phyloP scores from a whole-genome alignment of 1,284 basidiomycete species.

The Sparassis latifolia region DNA sequence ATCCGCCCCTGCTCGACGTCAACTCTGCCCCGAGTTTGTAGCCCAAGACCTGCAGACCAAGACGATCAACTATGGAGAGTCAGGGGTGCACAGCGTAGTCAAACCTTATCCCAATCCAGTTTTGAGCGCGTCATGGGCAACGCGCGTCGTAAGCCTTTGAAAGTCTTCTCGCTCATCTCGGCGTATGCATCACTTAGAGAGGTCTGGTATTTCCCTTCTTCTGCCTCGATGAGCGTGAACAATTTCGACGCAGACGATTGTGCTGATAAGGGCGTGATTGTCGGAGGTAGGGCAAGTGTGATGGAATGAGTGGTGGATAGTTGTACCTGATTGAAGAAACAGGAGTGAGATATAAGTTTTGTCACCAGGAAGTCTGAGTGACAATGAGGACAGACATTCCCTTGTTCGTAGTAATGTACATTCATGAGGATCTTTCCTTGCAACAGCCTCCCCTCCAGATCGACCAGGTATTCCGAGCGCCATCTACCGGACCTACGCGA shows the following conservation, averaged over 20 bases:
- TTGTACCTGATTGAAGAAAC: too few species aligned
- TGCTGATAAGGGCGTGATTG: slow-evolving; percentile 43
- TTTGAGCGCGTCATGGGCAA: slow-evolving; percentile 90
- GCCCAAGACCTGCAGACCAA: slow-evolving; percentile 53
- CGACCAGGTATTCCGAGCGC: slow-evolving; percentile 74
- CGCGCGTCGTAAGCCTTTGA: slow-evolving; percentile 83
- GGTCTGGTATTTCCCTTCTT: slow-evolving; percentile 73
- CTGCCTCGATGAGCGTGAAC: slow-evolving; percentile 72
- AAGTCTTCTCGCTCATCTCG: slow-evolving; percentile 86
- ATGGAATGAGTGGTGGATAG: slow-evolving; percentile 69
- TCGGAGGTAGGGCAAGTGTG: slow-evolving; percentile 57
- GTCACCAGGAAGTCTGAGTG: too few species aligned
- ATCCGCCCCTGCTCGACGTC: slow-evolving; percentile 60
- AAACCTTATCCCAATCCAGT: slow-evolving; percentile 91
- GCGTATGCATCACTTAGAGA: slow-evolving; percentile 77
- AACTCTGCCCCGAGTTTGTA: slow-evolving; percentile 86
- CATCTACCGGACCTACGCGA: slow-evolving; percentile 92
- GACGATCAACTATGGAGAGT: too few species aligned
- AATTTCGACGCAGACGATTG: slow-evolving; percentile 62
- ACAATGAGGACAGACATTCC: too few species aligned
- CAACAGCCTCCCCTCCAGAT: slow-evolving; percentile 49
- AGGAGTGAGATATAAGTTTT: too few species aligned
- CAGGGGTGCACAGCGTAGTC: too few species aligned
- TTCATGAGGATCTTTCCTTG: slow-evolving; percentile 70
- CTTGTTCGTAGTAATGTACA: slow-evolving; percentile 95